Evolutionary conservation across 192 early-diverging fungal genomes (phyloP), one percentile per base, ranked within the genome.

Genomic region (Gigaspora rosea): DNA sequence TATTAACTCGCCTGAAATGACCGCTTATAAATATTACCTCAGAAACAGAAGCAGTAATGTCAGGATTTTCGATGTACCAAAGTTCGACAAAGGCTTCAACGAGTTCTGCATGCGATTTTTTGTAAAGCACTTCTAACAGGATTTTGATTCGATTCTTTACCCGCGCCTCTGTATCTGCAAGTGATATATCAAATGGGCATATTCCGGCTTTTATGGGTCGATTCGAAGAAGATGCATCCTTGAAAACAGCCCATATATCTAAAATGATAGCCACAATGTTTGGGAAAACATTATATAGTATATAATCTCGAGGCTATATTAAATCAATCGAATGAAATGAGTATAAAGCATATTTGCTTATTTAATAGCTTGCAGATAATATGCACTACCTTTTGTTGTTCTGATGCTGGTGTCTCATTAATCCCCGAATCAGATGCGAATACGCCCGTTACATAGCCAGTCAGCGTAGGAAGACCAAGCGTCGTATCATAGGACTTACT

Each of bases 81-180:
- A 93, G 80, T 52, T 93, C 92, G 13, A 89, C 82, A 69, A 89
- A 83, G 0, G 85, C 85, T 74, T 93, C 92, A 13, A 92, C 78
- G 6, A 91, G 79, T 71, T 93, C 88, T 0, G 82, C 76, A 18
- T 85, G 85, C 50, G 86, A 81, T 18, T 82, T 78, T 35, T 85
- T 83, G 77, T 88, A 88, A 9, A 91, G 75, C 15, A 80, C 81
- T 49, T 88, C 83, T 32, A 94, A 76, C 22, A 90, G 82, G 9
- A 75, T 80, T 20, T 86, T 85, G 0, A 92, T 78, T 35, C 86
- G 78, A 18, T 78, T 64, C 16, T 84, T 81, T 2, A 87, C 75
- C 58, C 84, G 78, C 0, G 86, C 79, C 62, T 81, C 75, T 8
- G 85, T 72, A 59, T 81, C 79, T 7, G 81, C 74, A 48, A 92